A percentile compares a stretch with the other conserved stretches of the same genome.
Evolutionary conservation across 441 rosid species (phyloP).

Genomic region (Croton setiger): DNA sequence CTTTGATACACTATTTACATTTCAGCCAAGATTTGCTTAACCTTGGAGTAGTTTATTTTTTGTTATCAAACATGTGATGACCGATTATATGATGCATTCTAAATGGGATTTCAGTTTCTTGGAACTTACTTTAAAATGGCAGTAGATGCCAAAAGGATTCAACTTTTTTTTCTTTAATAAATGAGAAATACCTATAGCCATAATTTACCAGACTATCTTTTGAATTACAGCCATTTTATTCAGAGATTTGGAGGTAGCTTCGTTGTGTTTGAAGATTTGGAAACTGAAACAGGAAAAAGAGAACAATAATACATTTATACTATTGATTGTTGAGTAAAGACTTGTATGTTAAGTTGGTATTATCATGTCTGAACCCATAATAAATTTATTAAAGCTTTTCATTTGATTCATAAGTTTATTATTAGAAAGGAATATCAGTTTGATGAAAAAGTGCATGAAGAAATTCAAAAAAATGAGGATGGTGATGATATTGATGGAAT

Average conservation of each 20-base stretch:
- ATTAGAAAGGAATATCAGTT: too few species aligned
- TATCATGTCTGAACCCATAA: neutral
- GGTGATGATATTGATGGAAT: too few species aligned
- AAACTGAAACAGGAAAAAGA: neutral
- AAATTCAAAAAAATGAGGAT: too few species aligned
- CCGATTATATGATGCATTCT: neutral
- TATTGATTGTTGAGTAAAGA: too few species aligned
- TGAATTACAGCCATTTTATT: neutral
- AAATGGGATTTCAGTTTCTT: neutral
- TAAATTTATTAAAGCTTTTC: too few species aligned
- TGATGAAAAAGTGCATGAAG: too few species aligned
- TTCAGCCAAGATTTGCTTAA: constrained; percentile 91
- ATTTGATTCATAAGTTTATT: too few species aligned
- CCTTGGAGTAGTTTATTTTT: constrained; percentile 71
- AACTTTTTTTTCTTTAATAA: neutral
- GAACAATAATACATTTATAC: neutral
- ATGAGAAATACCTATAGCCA: neutral
- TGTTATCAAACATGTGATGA: neutral
- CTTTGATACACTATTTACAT: constrained; percentile 16
- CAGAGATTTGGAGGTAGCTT: neutral
- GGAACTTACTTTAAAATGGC: neutral
- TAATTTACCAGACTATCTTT: neutral
- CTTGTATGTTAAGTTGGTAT: too few species aligned
- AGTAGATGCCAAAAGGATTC: neutral
- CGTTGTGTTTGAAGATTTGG: neutral